Base-by-base conservation (phyloP, 768 basidiomycete genomes). In the Trametes gibbosa region DNA sequence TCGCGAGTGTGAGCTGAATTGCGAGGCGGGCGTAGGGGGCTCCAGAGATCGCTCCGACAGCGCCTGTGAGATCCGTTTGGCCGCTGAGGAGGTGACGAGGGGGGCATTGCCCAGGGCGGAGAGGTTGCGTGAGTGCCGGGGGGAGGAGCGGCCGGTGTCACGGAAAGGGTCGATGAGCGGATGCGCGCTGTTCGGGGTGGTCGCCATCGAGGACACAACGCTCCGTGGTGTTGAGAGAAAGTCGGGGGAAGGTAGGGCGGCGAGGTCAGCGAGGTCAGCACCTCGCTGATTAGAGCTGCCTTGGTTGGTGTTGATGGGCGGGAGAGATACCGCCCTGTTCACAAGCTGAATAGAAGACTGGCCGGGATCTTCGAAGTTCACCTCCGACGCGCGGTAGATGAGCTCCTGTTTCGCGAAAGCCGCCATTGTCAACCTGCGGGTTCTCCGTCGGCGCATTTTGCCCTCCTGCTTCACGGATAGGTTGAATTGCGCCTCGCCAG, bases 391-490 rank as follows among this genome's bases (percentile, higher is more conserved):
- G 2, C 47, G 51, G 14, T 58, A 57, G 16, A 47, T 29, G 37
- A 57, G 56, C 58, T 57, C 51, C 49, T 57, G 56, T 49, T 65
- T 59, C 25, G 66, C 58, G 27, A 46, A n/a, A 7, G 65, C 10
- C 24, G 67, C 62, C 52, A 43, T 60, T 57, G 57, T 58, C 50
- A 35, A 48, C 51, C 70, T 70, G 24, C 81, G 72, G 12, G 80
- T 78, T 50, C 72, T 71, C 16, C 79, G 75, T 40, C 89, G 77
- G 8, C 83, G 76, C n/a, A 82, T 61, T 64, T 78, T 82, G 14
- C 89, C 89, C 66, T 85, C 82, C 67, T 83, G 82, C 69, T 77
- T 79, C 32, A 92, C 71, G 29, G 70, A 72, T 27, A 73, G 68
- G 51, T 79, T 84, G 24, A 92, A 73, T 59, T 73, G 70, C 9